Evolutionary conservation across 768 basidiomycete species (phyloP).

Genomic region (Termitomyces titanicus): DNA sequence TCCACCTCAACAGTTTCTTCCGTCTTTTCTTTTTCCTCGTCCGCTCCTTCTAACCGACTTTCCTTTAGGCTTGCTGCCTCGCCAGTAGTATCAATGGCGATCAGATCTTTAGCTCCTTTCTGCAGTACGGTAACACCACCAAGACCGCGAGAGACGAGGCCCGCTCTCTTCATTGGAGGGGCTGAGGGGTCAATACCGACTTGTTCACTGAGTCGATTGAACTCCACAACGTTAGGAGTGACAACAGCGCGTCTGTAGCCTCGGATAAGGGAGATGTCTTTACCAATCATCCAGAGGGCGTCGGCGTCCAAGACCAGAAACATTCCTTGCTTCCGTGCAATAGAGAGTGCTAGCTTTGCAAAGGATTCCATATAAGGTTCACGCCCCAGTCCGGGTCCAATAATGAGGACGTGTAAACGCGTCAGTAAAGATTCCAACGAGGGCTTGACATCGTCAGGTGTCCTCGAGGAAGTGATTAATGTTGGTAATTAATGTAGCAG

Average conservation of each 20-base stretch:
- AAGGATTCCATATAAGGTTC: constrained; percentile 86
- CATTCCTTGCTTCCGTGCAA: constrained; percentile 75
- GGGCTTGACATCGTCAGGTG: constrained; percentile 42
- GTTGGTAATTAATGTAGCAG: background rate
- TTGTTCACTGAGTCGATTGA: constrained; percentile 76
- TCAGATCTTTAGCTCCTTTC: constrained; percentile 81
- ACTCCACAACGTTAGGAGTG: constrained; percentile 95
- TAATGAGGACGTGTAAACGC: constrained; percentile 87
- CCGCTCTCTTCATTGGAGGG: constrained; percentile 56
- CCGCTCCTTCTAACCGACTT: constrained; percentile 39
- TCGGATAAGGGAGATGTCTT: constrained; percentile 67
- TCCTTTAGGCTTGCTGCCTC: constrained; percentile 41
- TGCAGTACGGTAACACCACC: constrained; percentile 89
- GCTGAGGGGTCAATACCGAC: constrained; percentile 58
- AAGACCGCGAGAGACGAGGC: constrained; percentile 64
- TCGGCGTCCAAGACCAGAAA: constrained; percentile 95
- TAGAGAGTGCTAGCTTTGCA: constrained; percentile 68
- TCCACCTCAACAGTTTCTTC: constrained; percentile 65
- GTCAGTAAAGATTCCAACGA: constrained; percentile 67
- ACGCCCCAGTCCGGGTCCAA: constrained; percentile 93
- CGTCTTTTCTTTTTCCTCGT: constrained; percentile 48
- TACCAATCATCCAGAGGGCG: constrained; percentile 78
- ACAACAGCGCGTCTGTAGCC: constrained; percentile 87
- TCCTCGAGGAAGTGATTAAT: constrained; percentile 29
- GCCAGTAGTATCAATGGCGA: constrained; percentile 72